Base-by-base conservation (phyloP, 2,329 filamentous ascomycete species). In the Ophiostoma sp. region DNA sequence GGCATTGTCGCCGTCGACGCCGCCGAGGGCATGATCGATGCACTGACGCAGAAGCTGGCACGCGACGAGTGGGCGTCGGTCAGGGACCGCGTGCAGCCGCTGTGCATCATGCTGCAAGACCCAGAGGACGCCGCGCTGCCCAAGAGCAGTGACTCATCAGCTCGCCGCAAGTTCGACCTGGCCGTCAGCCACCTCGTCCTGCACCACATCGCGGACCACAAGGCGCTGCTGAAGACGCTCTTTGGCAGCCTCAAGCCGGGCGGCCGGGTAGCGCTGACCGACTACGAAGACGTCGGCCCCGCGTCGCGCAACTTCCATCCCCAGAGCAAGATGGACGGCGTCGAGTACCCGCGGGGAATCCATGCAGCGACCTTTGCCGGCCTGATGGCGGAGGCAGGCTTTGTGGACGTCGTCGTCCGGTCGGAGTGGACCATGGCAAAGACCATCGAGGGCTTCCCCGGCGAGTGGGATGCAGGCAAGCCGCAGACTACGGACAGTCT, bases 261-360 rank as follows among this genome's bases (percentile, higher is more conserved):
- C 0, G 86, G 84, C 0, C 74, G 76, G 68, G 78, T 86, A 0
- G 83, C 83, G 1, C 76, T 87, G 73, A 87, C 85, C 1, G 86
- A 87, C 74, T 88, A 84, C 75, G 84, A 87, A 74, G 82, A 87
- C 72, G 84, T 83, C 75, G 85, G 85, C 0, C 81, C 81, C 0
- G 82, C 82, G 62, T 83, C 84, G 1, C 78, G 81, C 41, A 77
- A 76, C 67, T 87, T 87, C 73, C 85, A 88, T 76, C 81, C 85
- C 0, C 77, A 80, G 73, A 74, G 74, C 31, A 86, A 85, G 76
- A 81, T 86, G 79, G 79, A 79, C 0, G 84, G 84, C 1, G 85
- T 87, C 1, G 83, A 86, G 76, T 76, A 83, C 67, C 84, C 66
- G 66, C 44, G 87, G 75, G 85, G 85, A 1, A 82, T 87, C 52